Evolutionary conservation across 2,329 filamentous ascomycete species (phyloP), one percentile per base, ranked within the genome.

Genomic region (Cladosporium cucumerinum): DNA sequence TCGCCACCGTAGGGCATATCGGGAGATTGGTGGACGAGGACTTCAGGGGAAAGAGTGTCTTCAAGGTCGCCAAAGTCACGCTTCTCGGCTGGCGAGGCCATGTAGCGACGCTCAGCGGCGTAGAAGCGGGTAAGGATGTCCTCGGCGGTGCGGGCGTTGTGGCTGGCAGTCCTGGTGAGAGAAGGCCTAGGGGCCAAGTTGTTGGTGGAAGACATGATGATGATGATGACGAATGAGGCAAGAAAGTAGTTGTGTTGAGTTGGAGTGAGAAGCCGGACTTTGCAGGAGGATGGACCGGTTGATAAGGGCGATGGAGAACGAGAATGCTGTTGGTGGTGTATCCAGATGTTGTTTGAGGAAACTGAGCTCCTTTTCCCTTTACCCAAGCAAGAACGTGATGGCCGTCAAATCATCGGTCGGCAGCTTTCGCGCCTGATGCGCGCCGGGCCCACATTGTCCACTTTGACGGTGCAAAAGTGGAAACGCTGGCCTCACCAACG

Each of bases 111-210:
- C 62, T 78, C 77, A 14, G 76, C 77, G 7, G 70, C 71, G 59
- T 78, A 78, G 70, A 78, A 78, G 39, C 69, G 69, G 1, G 74
- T 67, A 2, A 77, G 71, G 1, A 78, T 70, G 39, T 71, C 64
- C 14, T 62, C 61, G 14, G 66, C 64, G 21, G 66, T 67, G 49
- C 49, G 60, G 23, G 34, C 34, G 49, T 62, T 62, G 49, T 58
- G 55, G 55, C 55, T 58, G 55, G 16, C n/a, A 46, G 55, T 58
- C 55, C 55, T 58, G 7, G 23, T 46, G 21, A 58, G 34, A 26
- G 55, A 43, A 21, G 55, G 55, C 55, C 55, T 58, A 34, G 55
- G 55, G n/a, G 60, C 52, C 21, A 62, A 36, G 51, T 54, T 54
- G 48, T 52, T 62, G 49, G 49, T 55, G 60, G 60, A 14, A 23